Percentiles rank a stretch among this genome's conserved stretches.
phyloP scores from a whole-genome alignment of 805 yeast species.

The Sugiyamaella valdiviana region DNA sequence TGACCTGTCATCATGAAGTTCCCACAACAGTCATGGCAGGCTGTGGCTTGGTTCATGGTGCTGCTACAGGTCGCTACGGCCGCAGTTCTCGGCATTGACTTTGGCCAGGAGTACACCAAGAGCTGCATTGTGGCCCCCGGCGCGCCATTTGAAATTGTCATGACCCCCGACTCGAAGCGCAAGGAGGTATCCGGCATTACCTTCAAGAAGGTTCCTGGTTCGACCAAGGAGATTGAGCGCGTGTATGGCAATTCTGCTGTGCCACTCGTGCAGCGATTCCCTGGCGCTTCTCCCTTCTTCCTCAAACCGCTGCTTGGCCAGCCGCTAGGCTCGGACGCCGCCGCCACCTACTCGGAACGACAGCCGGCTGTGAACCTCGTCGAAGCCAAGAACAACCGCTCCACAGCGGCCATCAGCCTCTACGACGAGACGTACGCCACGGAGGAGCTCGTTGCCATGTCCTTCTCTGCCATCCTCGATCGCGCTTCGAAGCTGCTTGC shows the following conservation, averaged over 20 bases:
- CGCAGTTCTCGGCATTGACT: conserved; percentile 83
- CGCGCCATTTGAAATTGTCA: conserved; percentile 75
- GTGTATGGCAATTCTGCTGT: conserved; percentile 72
- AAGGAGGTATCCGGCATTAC: conserved; percentile 81
- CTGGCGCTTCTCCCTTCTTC: conserved; percentile 59
- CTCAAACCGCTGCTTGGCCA: conserved; percentile 67
- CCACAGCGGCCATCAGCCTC: conserved; percentile 52
- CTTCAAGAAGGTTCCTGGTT: conserved; percentile 35
- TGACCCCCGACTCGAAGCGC: conserved; percentile 86
- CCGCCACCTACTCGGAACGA: conserved; percentile 41
- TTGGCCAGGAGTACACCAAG: conserved; percentile 81
- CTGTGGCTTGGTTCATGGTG: conserved; percentile 3
- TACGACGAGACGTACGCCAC: conserved; percentile 46
- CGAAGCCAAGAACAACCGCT: conserved; percentile 41
- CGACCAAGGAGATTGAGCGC: conserved; percentile 42
- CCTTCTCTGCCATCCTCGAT: conserved; percentile 52
- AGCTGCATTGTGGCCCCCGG: conserved; percentile 89
- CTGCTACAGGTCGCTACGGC: conserved; percentile 17
- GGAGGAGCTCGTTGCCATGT: conserved; percentile 86
- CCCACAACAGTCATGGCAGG: not conserved
- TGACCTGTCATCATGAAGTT: no score
- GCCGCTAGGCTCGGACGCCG: conserved; percentile 36
- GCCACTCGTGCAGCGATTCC: conserved; percentile 64
- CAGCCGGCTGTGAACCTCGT: conserved; percentile 43
- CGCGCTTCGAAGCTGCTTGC: conserved; percentile 59